Base-by-base conservation (phyloP, 176 grass and related monocot species). In the Dactylis glomerata region DNA sequence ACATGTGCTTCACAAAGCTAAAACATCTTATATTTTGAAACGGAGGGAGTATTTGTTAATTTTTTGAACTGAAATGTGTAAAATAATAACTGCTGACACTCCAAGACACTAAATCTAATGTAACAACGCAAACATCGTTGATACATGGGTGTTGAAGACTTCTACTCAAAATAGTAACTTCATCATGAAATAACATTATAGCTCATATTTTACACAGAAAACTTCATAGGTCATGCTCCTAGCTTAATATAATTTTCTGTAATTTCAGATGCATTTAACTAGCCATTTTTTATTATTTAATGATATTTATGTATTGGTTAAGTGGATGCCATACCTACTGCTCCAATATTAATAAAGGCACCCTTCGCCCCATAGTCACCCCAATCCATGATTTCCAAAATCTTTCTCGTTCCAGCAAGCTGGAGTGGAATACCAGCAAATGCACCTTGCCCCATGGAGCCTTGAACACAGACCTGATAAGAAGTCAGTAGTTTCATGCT, bases 361-460 rank as follows among this genome's bases (percentile, higher is more conserved):
- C 91, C 95, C 82, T 84, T 81, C 5, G 95, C 92, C 62, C 76
- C 92, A 87, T 97, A 92, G 68, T 95, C 85, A 82, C 92, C 95
- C 95, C 95, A 97, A 81, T 97, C 95, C 95, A 97, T 97, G 81
- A 90, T 80, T 93, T 97, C 95, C 87, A 97, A 80, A 82, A 95
- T 95, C 86, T 95, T 91, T 91, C 95, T 92, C 30, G 81, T 97
- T 71, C 95, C 95, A 71, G 95, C 95, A 47, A 97, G 92, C 76
- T 97, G 95, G 85, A 97, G 88, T 49, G 95, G 95, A 73, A 97
- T 97, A 66, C 95, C 95, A 82, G 92, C 83, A 90, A 97, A 87
- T 88, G 92, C 90, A 76, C 95, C 95, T 97, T 95, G 87, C 65
- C 95, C 95, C 95, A 97, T 97, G 64, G 95, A 89, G 33, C 95